These are phyloP conservation scores for Spencermartinsiella ligniputridi DNA, from an alignment of 1,139 yeast species.

Conservation along the genomic window DNA sequence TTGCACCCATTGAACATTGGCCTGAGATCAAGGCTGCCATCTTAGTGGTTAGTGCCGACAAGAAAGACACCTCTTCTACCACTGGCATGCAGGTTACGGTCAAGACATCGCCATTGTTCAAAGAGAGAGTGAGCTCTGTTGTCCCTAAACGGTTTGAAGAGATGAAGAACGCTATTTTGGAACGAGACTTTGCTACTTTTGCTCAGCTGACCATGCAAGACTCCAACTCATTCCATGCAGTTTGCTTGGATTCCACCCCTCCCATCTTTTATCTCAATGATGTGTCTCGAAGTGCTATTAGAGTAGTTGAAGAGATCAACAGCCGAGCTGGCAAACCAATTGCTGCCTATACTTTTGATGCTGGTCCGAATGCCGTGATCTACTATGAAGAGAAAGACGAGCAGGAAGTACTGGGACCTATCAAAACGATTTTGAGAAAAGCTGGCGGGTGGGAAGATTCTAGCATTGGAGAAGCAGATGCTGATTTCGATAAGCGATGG, in stretches of 20 bases:
- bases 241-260: conserved; percentile 90
- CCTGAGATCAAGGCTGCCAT: conserved; percentile 88
- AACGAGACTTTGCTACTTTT: conserved; percentile 69
- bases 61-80: conserved; percentile 92
- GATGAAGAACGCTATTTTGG: conserved; percentile 72
- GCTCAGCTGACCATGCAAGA: conserved; percentile 93
- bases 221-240: conserved; percentile 96
- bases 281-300: conserved; percentile 84
- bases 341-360: conserved; percentile 97
- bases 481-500: conserved; percentile 37
- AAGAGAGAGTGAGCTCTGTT: conserved; percentile 67
- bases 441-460: conserved; percentile 70
- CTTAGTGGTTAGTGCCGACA: conserved; percentile 85
- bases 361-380: conserved; percentile 97
- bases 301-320: conserved; percentile 75
- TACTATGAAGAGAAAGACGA: conserved; percentile 80
- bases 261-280: conserved; percentile 96
- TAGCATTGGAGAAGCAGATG: conserved; percentile 33
- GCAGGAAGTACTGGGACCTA: conserved; percentile 44
- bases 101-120: conserved; percentile 77
- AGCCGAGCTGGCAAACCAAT: conserved; percentile 54
- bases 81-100: conserved; percentile 97
- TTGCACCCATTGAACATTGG: conserved; percentile 85
- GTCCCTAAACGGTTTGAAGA: conserved; percentile 80
- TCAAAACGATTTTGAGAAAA: conserved; percentile 41